Conservation (phyloP, 2,329 filamentous ascomycete genomes). For the Dothiorella sarmentorum region DNA sequence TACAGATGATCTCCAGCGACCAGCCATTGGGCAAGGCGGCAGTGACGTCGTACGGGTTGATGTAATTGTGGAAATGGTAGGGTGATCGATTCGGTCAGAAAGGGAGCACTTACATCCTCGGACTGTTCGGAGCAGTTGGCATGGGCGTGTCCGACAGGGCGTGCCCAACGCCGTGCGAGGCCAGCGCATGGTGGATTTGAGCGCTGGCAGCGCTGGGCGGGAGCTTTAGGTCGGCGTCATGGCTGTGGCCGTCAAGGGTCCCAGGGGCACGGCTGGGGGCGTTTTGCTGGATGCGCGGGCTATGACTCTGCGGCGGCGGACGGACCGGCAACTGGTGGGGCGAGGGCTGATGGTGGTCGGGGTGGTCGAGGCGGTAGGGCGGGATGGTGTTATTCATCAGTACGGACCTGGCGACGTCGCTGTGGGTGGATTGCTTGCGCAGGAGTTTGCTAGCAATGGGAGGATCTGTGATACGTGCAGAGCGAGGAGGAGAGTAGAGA, state of each 20-base stretch:
- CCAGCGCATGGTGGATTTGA: slow-evolving; percentile 15
- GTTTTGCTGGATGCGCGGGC: slow-evolving; percentile 15
- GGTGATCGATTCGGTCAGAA: neutral
- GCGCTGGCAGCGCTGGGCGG: slow-evolving; percentile 21
- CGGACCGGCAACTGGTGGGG: slow-evolving; percentile 24
- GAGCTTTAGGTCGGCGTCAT: slow-evolving; percentile 31
- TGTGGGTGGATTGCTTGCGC: slow-evolving; percentile 44
- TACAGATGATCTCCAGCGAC: slow-evolving; percentile 16
- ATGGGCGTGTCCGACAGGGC: slow-evolving; percentile 61
- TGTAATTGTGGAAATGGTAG: slow-evolving; percentile 16
- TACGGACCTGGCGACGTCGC: slow-evolving; percentile 48
- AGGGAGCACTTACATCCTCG: slow-evolving; percentile 53
- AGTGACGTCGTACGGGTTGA: slow-evolving; percentile 14
- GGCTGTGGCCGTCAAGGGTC: slow-evolving; percentile 13
- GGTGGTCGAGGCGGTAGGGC: slow-evolving; percentile 24
- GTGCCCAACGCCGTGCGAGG: slow-evolving; percentile 46
- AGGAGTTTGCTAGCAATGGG: slow-evolving; percentile 11
- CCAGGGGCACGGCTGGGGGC: neutral
- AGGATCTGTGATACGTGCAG: slow-evolving; percentile 4
- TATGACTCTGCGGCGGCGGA: slow-evolving; percentile 20
- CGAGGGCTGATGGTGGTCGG: slow-evolving; percentile 21
- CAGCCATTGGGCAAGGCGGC: neutral
- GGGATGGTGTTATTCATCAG: slow-evolving; percentile 40
- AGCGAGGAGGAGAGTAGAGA: slow-evolving; percentile 18
- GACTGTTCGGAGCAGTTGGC: slow-evolving; percentile 60